Conservation (phyloP, 352 stramenopile genomes). For the Pythium aquatile region DNA sequence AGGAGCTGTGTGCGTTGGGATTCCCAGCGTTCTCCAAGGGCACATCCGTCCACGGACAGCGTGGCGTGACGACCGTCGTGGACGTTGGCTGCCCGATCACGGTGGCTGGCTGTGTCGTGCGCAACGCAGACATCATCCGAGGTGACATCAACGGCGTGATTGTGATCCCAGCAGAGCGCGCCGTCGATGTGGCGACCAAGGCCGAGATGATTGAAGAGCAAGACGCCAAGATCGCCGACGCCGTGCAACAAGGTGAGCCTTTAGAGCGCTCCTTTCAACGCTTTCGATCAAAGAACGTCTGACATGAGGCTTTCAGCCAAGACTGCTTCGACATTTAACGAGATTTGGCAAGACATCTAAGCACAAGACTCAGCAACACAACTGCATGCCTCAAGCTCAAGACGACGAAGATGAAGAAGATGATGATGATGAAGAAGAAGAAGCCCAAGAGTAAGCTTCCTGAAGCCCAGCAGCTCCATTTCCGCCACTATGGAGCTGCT, state of each 20-base stretch:
- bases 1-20: constrained; percentile 62
- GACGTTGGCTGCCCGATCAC: constrained; percentile 69
- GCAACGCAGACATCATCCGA: constrained; percentile 77
- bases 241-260: constrained; percentile 74
- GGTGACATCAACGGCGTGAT: constrained; percentile 82
- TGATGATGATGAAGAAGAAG: not conserved
- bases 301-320: constrained; percentile 43
- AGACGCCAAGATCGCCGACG: constrained; percentile 74
- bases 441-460: not conserved
- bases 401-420: not conserved
- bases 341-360: constrained; percentile 42
- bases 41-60: constrained; percentile 73
- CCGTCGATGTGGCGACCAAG: constrained; percentile 64
- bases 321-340: constrained; percentile 36
- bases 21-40: constrained; percentile 71
- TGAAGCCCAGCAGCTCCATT: not conserved
- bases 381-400: not conserved
- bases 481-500: too few species aligned
- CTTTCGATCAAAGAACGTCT: constrained; percentile 74
- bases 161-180: constrained; percentile 70
- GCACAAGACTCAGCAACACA: not conserved
- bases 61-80: constrained; percentile 55
- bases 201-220: constrained; percentile 80
- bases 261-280: constrained; percentile 75
- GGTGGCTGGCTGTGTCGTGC: constrained; percentile 73